These are phyloP conservation scores for Evansstolkia leycettana DNA, from an alignment of 495 filamentous ascomycete species.

Conservation along the genomic window DNA sequence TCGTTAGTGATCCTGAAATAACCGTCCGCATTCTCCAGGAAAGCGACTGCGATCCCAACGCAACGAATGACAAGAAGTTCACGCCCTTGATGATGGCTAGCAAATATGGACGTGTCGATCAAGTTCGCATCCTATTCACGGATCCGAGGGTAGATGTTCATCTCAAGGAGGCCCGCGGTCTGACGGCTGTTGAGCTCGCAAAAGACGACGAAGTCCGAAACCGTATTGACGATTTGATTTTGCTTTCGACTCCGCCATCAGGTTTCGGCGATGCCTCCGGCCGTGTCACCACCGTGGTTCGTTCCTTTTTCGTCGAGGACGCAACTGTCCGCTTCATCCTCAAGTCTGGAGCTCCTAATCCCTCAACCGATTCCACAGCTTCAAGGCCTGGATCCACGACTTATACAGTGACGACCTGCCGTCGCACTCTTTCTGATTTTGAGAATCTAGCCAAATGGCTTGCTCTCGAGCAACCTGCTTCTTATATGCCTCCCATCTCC, in stretches of 20 bases:
- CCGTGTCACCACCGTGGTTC: constrained; percentile 81
- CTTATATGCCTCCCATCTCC: constrained; percentile 75
- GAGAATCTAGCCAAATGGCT: constrained; percentile 81
- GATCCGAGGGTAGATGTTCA: constrained; percentile 79
- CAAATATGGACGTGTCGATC: constrained; percentile 92
- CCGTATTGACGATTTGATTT: constrained; percentile 81
- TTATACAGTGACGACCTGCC: constrained; percentile 87
- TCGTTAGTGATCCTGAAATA: constrained; percentile 74
- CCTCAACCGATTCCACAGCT: constrained; percentile 18
- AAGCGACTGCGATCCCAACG: constrained; percentile 90
- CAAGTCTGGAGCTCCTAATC: constrained; percentile 65
- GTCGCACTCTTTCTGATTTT: constrained; percentile 82
- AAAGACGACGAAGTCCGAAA: constrained; percentile 98
- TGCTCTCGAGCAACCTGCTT: constrained; percentile 85
- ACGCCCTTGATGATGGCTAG: constrained; percentile 98
- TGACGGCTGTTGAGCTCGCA: constrained; percentile 92
- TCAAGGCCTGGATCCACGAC: constrained; percentile 37
- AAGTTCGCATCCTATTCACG: constrained; percentile 76
- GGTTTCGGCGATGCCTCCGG: constrained; percentile 46
- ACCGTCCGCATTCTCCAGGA: constrained; percentile 61
- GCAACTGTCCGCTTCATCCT: constrained; percentile 84
- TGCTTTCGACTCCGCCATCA: constrained; percentile 57
- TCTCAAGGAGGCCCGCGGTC: constrained; percentile 72
- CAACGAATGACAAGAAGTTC: constrained; percentile 89
- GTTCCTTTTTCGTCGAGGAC: constrained; percentile 98